phyloP scores from a whole-genome alignment of 108 stramenopile species.

The Skeletonema potamos region DNA sequence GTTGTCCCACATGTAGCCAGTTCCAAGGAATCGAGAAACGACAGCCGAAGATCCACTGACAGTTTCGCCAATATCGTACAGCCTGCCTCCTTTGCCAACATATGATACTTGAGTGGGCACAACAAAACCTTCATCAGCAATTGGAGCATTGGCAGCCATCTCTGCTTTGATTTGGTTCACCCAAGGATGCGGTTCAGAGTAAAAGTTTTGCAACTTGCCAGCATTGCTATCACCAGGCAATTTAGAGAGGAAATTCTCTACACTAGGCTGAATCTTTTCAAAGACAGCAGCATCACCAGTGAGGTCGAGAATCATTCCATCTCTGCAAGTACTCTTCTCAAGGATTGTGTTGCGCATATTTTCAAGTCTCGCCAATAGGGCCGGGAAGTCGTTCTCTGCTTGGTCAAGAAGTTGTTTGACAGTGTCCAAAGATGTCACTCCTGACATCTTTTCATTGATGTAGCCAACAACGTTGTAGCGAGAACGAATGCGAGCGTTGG shows the following conservation, averaged over 20 bases:
- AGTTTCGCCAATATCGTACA: slow-evolving; percentile 84
- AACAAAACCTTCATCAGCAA: slow-evolving; percentile 90
- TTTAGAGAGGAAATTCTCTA: slow-evolving; percentile 68
- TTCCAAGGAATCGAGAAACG: slow-evolving; percentile 80
- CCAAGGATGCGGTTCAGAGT: slow-evolving; percentile 78
- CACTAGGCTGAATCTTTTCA: slow-evolving; percentile 61
- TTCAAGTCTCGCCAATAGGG: slow-evolving; percentile 81
- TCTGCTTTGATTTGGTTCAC: slow-evolving; percentile 70
- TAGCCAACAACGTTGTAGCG: slow-evolving; percentile 87
- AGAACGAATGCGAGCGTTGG: slow-evolving; percentile 78
- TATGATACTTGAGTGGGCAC: slow-evolving; percentile 96
- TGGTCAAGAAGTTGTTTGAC: slow-evolving; percentile 77
- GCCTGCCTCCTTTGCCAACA: slow-evolving; percentile 89
- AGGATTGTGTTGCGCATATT: slow-evolving; percentile 84
- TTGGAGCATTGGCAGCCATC: slow-evolving; percentile 65
- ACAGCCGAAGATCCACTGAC: slow-evolving; percentile 80
- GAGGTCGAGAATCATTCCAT: slow-evolving; percentile 91
- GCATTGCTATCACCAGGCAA: slow-evolving; percentile 75
- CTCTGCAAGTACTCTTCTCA: slow-evolving; percentile 58
- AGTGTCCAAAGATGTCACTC: slow-evolving; percentile 80
- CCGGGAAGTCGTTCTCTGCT: slow-evolving; percentile 94
- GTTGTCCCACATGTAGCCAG: slow-evolving; percentile 93
- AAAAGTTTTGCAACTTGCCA: slow-evolving; percentile 69
- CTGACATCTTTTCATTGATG: slow-evolving; percentile 90
- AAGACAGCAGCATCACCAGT: slow-evolving; percentile 83